These are phyloP conservation scores for Benincasa hispida DNA, from an alignment of 306 rosid genomes.

Conservation along the genomic window DNA sequence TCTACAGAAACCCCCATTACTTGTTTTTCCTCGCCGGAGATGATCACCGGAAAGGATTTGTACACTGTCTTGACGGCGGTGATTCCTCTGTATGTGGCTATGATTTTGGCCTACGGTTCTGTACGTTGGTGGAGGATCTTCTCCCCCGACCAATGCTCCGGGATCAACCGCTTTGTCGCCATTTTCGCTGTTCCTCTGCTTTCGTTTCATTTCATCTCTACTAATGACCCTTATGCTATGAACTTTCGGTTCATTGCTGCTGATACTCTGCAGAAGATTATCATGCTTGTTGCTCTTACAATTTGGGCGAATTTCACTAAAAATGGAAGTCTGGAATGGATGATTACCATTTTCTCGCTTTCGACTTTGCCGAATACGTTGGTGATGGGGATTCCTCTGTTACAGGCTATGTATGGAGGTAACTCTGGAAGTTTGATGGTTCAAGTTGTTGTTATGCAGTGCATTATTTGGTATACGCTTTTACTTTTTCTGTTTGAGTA, in stretches of 20 bases:
- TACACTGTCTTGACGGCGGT: constrained; percentile 14
- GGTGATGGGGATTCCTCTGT: constrained; percentile 12
- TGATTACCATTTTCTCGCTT: constrained; percentile 11
- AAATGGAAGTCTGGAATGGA: constrained; percentile 10
- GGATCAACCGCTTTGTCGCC: constrained; percentile 14
- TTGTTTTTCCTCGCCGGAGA: not conserved
- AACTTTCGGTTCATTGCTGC: constrained; percentile 10
- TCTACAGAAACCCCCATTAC: not conserved
- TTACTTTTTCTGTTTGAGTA: constrained; percentile 11
- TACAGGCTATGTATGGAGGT: constrained; percentile 12
- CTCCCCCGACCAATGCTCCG: constrained; percentile 15
- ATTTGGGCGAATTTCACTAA: constrained; percentile 11
- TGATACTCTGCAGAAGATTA: constrained; percentile 13
- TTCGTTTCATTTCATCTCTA: constrained; percentile 15
- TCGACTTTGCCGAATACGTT: constrained; percentile 13
- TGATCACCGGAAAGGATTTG: constrained; percentile 3
- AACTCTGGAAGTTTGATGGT: constrained; percentile 13
- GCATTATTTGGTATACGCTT: constrained; percentile 15
- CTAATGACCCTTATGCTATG: constrained; percentile 11
- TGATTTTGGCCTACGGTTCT: constrained; percentile 15
- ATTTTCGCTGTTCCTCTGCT: constrained; percentile 10
- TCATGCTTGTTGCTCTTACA: constrained; percentile 8
- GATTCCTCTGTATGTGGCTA: constrained; percentile 13
- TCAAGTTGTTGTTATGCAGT: constrained; percentile 13
- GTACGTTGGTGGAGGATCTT: constrained; percentile 19